A percentile compares a stretch with the other conserved stretches of the same genome.
These are phyloP conservation scores for Collybiopsis confluens DNA, from an alignment of 768 basidiomycete genomes.

Conservation along the genomic window DNA sequence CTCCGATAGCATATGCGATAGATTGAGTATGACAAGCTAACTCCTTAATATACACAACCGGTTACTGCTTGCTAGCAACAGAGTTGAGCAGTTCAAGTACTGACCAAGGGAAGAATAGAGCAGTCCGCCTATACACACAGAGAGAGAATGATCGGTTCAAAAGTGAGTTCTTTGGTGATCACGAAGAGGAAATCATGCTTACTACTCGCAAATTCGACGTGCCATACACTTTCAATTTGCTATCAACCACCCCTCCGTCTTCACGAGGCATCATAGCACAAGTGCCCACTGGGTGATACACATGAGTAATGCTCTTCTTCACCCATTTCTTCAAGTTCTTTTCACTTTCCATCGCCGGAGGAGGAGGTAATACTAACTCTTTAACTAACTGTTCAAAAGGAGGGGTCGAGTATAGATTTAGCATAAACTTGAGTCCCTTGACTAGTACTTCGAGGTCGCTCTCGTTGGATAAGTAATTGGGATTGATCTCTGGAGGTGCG, in stretches of 20 bases:
- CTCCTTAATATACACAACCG: not conserved
- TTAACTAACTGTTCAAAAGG: not conserved
- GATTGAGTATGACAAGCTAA: not conserved
- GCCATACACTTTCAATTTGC: constrained; percentile 18
- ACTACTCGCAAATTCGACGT: constrained; percentile 20
- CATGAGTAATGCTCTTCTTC: not conserved
- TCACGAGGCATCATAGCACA: constrained; percentile 17
- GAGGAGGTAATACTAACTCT: not conserved
- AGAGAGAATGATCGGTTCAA: not conserved
- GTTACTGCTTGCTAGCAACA: too few relatives aligned
- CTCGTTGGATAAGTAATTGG: constrained; percentile 7
- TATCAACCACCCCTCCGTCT: constrained; percentile 21
- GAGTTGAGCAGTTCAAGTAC: not conserved
- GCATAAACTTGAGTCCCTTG: constrained; percentile 1
- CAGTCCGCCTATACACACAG: constrained; percentile 21
- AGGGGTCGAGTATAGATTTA: not conserved
- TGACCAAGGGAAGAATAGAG: constrained; percentile 18
- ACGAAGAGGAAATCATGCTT: not conserved
- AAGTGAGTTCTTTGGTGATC: not conserved
- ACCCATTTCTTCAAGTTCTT: not conserved
- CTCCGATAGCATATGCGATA: constrained; percentile 5
- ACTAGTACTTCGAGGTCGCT: constrained; percentile 10
- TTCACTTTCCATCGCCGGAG: not conserved
- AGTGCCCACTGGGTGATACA: constrained; percentile 14
- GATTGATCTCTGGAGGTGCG: constrained; percentile 1